Evolutionary conservation across 768 basidiomycete genomes (phyloP), one percentile per base, ranked within the genome.

Genomic region (Hydnomerulius pinastri): DNA sequence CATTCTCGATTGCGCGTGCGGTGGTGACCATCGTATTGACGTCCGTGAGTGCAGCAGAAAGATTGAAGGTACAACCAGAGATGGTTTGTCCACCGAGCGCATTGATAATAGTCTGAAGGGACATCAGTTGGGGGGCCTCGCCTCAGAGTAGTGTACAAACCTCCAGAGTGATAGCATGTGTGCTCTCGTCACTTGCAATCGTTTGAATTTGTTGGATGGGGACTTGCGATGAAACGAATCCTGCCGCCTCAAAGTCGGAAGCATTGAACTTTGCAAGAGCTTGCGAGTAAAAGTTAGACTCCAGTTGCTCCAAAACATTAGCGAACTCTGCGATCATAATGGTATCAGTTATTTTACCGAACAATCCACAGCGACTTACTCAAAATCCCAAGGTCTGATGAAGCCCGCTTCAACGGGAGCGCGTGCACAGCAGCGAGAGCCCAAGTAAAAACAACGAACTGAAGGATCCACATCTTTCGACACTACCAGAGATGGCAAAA

Each of bases 1-100:
- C 76, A 48, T 80, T 75, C 72, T 93, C 91, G 17, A 93, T 79
- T 0, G 85, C 72, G 52, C 90, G 88, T 1, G 90, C 91, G 9
- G 77, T 76, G 1, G 80, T 73, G 24, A 82, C 77, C 86, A 90
- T 89, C 12, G 82, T 85, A 4, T 77, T 27, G 30, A 91, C 88
- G 63, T 85, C 80, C 1, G 73, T 77, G 42, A 92, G 72, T 0
- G 71, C 86, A 2, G 73, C 67, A 47, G 74, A 73, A 55, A 93
- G 90, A 59, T 87, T 76, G 74, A 90, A 92, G 28, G 69, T 64
- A 74, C 90, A 92, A 21, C 65, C 71, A 11, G 73, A 72, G 46
- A 87, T 69, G 4, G 86, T 78, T 15, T 60, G 37, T 32, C 67
- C 78, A 25, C 86, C 87, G 21, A 85, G 73, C 2, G 80, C 71